Evolutionary conservation across 306 rosid genomes (phyloP).

Genomic region (Phaseolus lunatus): DNA sequence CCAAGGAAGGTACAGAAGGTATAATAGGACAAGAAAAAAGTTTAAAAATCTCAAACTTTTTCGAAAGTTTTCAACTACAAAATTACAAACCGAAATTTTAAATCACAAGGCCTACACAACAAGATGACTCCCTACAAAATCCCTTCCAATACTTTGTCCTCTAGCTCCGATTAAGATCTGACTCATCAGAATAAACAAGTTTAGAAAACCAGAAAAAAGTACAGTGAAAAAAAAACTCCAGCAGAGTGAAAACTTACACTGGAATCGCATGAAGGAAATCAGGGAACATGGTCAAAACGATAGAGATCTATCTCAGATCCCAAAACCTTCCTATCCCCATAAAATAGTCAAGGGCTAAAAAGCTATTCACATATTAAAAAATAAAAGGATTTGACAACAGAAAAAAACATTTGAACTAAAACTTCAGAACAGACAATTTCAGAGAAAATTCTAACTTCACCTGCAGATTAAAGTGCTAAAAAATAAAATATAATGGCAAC

Average conservation of each 20-base stretch:
- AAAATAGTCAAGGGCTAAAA: constrained; percentile 19
- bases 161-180: constrained; percentile 68
- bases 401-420: neutral
- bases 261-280: constrained; percentile 40
- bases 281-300: constrained; percentile 49
- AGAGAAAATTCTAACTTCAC: constrained; percentile 41
- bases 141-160: constrained; percentile 68
- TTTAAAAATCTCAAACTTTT: constrained; percentile 48
- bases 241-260: constrained; percentile 42
- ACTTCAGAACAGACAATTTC: constrained; percentile 42
- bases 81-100: constrained; percentile 51
- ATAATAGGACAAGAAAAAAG: constrained; percentile 62
- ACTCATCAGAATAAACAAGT: constrained; percentile 50
- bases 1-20: constrained; percentile 51
- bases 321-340: constrained; percentile 32
- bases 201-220: constrained; percentile 38
- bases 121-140: constrained; percentile 44
- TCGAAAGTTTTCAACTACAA: constrained; percentile 54
- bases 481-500: neutral
- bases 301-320: constrained; percentile 75
- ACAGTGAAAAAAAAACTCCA: constrained; percentile 44
- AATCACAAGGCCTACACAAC: constrained; percentile 40
- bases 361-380: neutral
- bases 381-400: neutral
- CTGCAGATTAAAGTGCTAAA: neutral